These are phyloP conservation scores for Hirschfeldia incana DNA, from an alignment of 345 rosid genomes.

Conservation along the genomic window DNA sequence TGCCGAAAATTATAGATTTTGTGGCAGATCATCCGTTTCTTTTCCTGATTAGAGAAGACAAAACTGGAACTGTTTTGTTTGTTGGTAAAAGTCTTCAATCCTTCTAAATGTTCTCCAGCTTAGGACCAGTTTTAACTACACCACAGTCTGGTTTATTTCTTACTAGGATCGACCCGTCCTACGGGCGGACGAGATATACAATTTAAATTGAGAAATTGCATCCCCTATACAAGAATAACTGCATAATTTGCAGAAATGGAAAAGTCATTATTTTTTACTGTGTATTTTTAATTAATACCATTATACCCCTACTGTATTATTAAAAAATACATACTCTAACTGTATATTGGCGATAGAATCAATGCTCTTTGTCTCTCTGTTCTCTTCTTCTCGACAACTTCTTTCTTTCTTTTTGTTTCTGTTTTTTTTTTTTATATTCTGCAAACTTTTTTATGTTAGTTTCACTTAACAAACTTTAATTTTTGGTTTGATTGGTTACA, in stretches of 20 bases:
- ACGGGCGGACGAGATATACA: no score
- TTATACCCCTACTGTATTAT: background rate
- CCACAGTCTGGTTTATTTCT: background rate
- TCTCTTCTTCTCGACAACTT: background rate
- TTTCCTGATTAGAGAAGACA: background rate
- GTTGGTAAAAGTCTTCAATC: conserved; percentile 14
- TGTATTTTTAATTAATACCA: background rate
- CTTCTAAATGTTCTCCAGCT: background rate
- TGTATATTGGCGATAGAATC: background rate
- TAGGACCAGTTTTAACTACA: background rate
- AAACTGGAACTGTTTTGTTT: background rate
- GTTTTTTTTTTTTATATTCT: no score
- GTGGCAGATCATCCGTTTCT: conserved; percentile 22
- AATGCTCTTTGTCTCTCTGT: background rate
- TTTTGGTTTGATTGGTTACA: background rate
- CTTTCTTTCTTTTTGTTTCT: no score
- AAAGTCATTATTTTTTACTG: background rate
- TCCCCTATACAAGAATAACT: background rate
- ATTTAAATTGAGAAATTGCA: background rate
- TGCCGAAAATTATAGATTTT: background rate
- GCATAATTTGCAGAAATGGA: background rate
- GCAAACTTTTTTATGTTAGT: no score
- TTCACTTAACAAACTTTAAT: background rate
- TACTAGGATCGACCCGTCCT: background rate
- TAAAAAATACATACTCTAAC: no score